Conservation (phyloP, 2,329 filamentous ascomycete species). For the Eutypa lata region DNA sequence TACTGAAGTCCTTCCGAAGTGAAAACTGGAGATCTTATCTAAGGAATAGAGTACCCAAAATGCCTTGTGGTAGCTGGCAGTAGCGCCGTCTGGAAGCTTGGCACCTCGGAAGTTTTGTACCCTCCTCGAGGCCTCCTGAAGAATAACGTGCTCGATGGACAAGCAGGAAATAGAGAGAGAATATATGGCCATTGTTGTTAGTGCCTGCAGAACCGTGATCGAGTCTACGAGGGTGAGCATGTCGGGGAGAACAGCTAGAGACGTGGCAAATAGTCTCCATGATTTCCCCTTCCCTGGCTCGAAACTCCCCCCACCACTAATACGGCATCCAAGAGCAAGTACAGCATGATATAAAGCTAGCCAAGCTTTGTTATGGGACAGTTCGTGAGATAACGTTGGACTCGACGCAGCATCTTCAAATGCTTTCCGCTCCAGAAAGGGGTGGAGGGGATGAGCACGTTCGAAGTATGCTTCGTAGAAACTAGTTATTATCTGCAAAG, state of each 20-base stretch:
- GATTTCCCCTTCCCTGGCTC: slow-evolving; percentile 35
- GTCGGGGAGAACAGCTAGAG: slow-evolving; percentile 34
- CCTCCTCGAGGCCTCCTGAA: slow-evolving; percentile 27
- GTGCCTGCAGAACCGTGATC: slow-evolving; percentile 25
- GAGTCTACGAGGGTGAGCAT: slow-evolving; percentile 28
- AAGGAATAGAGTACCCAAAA: slow-evolving; percentile 16
- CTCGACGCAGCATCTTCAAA: slow-evolving; percentile 32
- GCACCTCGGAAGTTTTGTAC: slow-evolving; percentile 26
- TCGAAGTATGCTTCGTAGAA: slow-evolving; percentile 31
- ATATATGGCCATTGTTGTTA: slow-evolving; percentile 29
- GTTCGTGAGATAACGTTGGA: slow-evolving; percentile 20
- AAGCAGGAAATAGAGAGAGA: slow-evolving; percentile 25
- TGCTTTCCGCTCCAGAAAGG: slow-evolving; percentile 34
- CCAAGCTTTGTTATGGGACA: slow-evolving; percentile 28
- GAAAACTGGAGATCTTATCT: slow-evolving; percentile 17
- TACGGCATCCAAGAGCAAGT: slow-evolving; percentile 36
- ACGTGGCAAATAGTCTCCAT: slow-evolving; percentile 37
- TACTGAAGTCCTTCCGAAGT: slow-evolving; percentile 28
- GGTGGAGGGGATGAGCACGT: slow-evolving; percentile 35
- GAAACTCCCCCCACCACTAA: slow-evolving; percentile 32
- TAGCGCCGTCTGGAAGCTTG: slow-evolving; percentile 11
- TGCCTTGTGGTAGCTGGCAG: slow-evolving; percentile 21
- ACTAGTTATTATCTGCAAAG: neutral
- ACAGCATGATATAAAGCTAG: slow-evolving; percentile 36
- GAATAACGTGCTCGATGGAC: slow-evolving; percentile 28